Evolutionary conservation across 1,139 yeast genomes (phyloP).

Genomic region (Maudiozyma humilis): DNA sequence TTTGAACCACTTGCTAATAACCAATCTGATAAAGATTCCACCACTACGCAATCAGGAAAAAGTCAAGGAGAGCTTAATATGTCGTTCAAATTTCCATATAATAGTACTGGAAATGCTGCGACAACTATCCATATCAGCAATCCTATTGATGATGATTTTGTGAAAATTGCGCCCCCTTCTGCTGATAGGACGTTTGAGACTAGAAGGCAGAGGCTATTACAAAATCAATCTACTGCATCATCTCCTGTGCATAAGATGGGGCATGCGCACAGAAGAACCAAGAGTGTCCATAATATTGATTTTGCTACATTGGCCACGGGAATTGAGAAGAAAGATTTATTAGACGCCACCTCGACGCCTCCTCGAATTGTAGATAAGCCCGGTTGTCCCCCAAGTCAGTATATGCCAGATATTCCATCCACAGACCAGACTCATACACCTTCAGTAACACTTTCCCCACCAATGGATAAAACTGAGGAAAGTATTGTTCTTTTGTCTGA

Average conservation of each 20-base stretch:
- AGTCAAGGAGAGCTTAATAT: constrained; percentile 14
- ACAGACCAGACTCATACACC: constrained; percentile 7
- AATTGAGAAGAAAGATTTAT: background rate
- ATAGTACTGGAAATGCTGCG: background rate
- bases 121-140: background rate
- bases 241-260: constrained; percentile 10
- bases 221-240: constrained; percentile 5
- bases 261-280: constrained; percentile 28
- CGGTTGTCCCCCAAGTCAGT: constrained; percentile 15
- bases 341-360: constrained; percentile 11
- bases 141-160: constrained; percentile 13
- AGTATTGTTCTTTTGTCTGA: constrained; percentile 13
- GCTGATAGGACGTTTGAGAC: constrained; percentile 14
- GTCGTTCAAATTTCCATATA: constrained; percentile 21
- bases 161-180: constrained; percentile 13
- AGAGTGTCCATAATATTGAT: constrained; percentile 19
- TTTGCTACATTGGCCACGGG: constrained; percentile 1
- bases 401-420: constrained; percentile 17
- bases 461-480: constrained; percentile 9
- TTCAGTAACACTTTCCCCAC: background rate
- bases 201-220: constrained; percentile 18
- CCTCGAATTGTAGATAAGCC: constrained; percentile 1
- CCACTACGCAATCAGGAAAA: background rate
- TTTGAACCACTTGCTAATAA: constrained; percentile 9
- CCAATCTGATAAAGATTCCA: background rate